phyloP scores from a whole-genome alignment of 2,329 filamentous ascomycete genomes.

The Pyricularia pennisetigena region DNA sequence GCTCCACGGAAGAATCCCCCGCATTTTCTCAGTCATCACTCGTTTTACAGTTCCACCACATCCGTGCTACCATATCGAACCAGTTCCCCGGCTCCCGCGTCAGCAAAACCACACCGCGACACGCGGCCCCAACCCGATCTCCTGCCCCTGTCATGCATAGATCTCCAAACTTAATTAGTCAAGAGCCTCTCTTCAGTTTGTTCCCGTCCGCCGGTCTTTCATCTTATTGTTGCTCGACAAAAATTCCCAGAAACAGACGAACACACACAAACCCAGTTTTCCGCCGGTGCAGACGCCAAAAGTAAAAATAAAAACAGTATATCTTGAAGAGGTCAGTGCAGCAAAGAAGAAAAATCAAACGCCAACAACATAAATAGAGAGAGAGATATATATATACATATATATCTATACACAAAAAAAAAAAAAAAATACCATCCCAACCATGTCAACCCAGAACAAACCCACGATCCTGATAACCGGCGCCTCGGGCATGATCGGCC shows the following conservation, averaged over 20 bases:
- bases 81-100: neutral
- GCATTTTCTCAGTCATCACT: neutral
- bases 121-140: neutral
- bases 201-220: neutral
- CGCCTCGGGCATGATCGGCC: slow-evolving; percentile 23
- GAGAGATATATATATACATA: too few relatives aligned
- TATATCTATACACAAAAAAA: too few relatives aligned
- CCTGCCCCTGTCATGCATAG: neutral
- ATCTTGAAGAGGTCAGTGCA: too few relatives aligned
- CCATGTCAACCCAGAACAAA: neutral
- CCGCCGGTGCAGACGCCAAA: too few relatives aligned
- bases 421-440: neutral
- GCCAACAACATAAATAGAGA: too few relatives aligned
- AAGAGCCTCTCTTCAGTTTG: neutral
- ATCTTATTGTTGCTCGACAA: too few relatives aligned
- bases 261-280: too few relatives aligned
- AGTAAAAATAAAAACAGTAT: too few relatives aligned
- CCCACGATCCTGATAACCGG: slow-evolving; percentile 21
- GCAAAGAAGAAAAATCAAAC: too few relatives aligned
- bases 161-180: neutral
- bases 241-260: too few relatives aligned
- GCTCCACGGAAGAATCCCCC: neutral
- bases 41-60: neutral
- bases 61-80: neutral
- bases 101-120: neutral